A percentile compares a stretch with the other conserved stretches of the same genome.
Evolutionary conservation across 768 basidiomycete species (phyloP).

Genomic region (Lactifluus pinguis): DNA sequence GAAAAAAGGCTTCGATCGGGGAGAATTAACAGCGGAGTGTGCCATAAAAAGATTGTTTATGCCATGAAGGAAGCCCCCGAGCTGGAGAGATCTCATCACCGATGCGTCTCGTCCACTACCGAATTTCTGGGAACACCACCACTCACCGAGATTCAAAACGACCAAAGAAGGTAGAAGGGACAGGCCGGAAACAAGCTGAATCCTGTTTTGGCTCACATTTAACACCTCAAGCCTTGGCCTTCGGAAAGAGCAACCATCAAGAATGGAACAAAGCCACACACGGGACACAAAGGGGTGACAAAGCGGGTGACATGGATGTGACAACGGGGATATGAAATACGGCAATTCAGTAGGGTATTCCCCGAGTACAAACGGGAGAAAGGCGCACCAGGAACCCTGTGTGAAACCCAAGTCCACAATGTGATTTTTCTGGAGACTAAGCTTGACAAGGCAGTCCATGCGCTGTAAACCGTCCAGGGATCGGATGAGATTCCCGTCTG

Average conservation of each 20-base stretch:
- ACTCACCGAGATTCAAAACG: conserved; percentile 79
- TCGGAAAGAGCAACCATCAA: conserved; percentile 8
- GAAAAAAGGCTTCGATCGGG: background rate
- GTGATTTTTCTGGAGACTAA: conserved; percentile 71
- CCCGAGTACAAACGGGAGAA: conserved; percentile 12
- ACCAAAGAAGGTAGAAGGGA: conserved; percentile 52
- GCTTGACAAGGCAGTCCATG: conserved; percentile 74
- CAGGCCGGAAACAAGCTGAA: conserved; percentile 52
- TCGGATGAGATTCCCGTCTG: conserved; percentile 77
- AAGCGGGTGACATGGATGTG: conserved; percentile 11
- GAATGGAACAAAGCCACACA: conserved; percentile 13
- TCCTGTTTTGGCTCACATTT: conserved; percentile 68
- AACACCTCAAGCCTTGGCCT: conserved; percentile 64
- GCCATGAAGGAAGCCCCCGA: conserved; percentile 14
- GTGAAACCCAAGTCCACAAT: conserved; percentile 54
- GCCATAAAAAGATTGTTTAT: conserved; percentile 11
- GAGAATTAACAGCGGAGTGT: conserved; percentile 10
- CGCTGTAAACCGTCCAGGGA: conserved; percentile 67
- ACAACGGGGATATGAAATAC: conserved; percentile 17
- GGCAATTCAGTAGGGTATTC: conserved; percentile 3
- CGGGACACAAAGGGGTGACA: conserved; percentile 6
- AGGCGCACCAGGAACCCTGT: conserved; percentile 57
- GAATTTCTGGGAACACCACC: conserved; percentile 27
- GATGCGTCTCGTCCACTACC: conserved; percentile 1
- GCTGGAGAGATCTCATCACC: conserved; percentile 11